Evolutionary conservation across 140 eudicot species (phyloP), one percentile per base, ranked within the genome.

Genomic region (Anethum foeniculum): DNA sequence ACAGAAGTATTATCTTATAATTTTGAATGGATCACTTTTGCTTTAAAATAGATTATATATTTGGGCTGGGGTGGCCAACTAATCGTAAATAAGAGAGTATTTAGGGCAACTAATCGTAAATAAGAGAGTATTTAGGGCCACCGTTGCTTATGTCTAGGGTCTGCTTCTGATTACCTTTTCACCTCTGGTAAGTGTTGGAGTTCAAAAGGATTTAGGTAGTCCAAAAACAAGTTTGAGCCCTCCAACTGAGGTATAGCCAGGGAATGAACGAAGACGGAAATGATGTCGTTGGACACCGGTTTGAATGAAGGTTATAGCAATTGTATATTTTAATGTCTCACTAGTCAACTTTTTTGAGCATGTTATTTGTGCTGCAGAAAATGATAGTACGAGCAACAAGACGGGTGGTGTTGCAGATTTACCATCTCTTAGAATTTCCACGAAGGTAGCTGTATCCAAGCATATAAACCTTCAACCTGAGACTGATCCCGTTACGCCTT

Each of bases 371-470:
- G 8, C 80, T 82, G 84, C 86, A 87, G 90, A 36, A 48, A 82
- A 60, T 80, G 77, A 56, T 21, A 83, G 78, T 56, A 32, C 43
- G 65, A 78, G 79, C 62, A 39, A 41, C 23, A 9, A 34, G 67
- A 65, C 43, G 16, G 80, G 64, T 5, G 80, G 77, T 41, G 83
- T 46, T 67, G 41, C 41, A 19, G 83, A 82, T 77, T 76, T 71
- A 32, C 30, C 80, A 80, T 69, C 71, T 10, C 85, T 80, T 83
- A 83, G 83, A 23, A 72, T 81, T 72, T 80, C 75, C 11, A 32
- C 10, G 64, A 60, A 34, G 78, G 27, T 36, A 52, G 16, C 56
- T 32, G 82, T 60, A 21, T 47, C 80, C n/a, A 67, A 82, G 25
- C 21, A 80, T 44, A 52, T 49, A 10, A 44, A 82, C 65, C 60